Evolutionary conservation across 345 rosid genomes (phyloP), one percentile per base, ranked within the genome.

Genomic region (Eucalyptus sp.): DNA sequence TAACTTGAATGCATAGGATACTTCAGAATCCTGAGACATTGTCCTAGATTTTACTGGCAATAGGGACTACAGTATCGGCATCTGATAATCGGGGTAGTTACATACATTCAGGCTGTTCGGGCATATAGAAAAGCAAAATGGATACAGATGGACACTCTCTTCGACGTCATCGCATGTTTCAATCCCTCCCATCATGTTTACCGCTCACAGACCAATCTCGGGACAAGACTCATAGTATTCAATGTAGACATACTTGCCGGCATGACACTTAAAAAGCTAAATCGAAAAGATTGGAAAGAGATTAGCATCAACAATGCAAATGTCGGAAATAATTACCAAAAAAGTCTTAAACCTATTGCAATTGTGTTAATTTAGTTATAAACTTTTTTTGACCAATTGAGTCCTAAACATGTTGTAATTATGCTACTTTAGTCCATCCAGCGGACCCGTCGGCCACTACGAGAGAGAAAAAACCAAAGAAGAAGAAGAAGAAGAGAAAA

Each of bases 361-460:
- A 52, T 52, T 20, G 1, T 52, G 10, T 20, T 10, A 8, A 20
- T 52, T 52, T 0, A 52, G 0, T 20, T 52, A 4, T 52, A 52
- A 52, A 20, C 4, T 1, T 20, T 52, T 52, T 52, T 20, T 52
- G 0, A 10, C 4, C 2, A 20, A 52, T 20, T 52, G 1, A 20
- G 2, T 52, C 25, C 4, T 20, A 52, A 52, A 52, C 10, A 52
- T 52, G 25, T 20, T 20, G 5, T 52, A 52, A 52, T 20, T 52
- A 52, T 20, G 5, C 25, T 52, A 52, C 8, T 52, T 52, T 10
- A 20, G 4, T 52, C 56, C 56, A 52, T 52, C 56, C 1, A 18
- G 4, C 7, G 24, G 9, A 52, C 8, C 8, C 4, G 2, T 2
- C 2, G 2, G 4, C 24, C 7, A 18, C 24, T 52, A 0, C 2